These are phyloP conservation scores for Irpex lacteus DNA, from an alignment of 1,284 basidiomycete species.

Conservation along the genomic window DNA sequence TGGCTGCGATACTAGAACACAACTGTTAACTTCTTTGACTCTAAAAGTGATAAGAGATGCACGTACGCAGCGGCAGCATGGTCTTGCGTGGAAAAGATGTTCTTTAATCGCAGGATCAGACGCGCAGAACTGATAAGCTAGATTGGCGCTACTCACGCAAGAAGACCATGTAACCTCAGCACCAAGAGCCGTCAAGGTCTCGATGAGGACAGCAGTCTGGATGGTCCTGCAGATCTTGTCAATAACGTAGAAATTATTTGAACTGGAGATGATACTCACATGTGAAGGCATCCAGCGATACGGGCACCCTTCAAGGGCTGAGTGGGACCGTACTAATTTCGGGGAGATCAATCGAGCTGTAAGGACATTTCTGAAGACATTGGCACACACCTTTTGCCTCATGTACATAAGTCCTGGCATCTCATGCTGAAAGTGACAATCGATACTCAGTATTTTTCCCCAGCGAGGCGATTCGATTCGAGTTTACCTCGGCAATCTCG, in stretches of 20 bases:
- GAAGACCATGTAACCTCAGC: constrained; percentile 99
- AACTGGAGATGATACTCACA: constrained; percentile 48
- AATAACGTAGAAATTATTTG: constrained; percentile 4
- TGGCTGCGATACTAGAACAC: constrained; percentile 81
- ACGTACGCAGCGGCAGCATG: constrained; percentile 95
- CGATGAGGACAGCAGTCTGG: constrained; percentile 95
- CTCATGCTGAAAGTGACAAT: constrained; percentile 60
- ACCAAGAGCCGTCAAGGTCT: constrained; percentile 92
- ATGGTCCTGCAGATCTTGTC: constrained; percentile 65
- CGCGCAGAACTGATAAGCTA: constrained; percentile 1
- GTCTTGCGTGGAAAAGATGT: constrained; percentile 99
- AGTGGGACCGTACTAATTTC: constrained; percentile 67
- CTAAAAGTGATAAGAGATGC: not conserved
- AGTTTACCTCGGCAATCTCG: constrained; percentile 86
- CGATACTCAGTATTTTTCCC: not conserved
- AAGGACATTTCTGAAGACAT: constrained; percentile 3
- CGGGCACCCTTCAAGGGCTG: constrained; percentile 95
- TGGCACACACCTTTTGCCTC: constrained; percentile 65
- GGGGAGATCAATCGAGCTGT: constrained; percentile 3
- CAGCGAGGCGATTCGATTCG: not conserved
- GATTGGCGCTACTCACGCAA: constrained; percentile 58
- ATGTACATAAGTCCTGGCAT: constrained; percentile 95
- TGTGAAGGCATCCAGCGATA: constrained; percentile 97
- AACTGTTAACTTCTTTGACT: not conserved
- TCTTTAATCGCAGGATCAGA: constrained; percentile 44